Evolutionary conservation across 2,329 filamentous ascomycete species (phyloP).

Genomic region (Cryphonectria japonica): DNA sequence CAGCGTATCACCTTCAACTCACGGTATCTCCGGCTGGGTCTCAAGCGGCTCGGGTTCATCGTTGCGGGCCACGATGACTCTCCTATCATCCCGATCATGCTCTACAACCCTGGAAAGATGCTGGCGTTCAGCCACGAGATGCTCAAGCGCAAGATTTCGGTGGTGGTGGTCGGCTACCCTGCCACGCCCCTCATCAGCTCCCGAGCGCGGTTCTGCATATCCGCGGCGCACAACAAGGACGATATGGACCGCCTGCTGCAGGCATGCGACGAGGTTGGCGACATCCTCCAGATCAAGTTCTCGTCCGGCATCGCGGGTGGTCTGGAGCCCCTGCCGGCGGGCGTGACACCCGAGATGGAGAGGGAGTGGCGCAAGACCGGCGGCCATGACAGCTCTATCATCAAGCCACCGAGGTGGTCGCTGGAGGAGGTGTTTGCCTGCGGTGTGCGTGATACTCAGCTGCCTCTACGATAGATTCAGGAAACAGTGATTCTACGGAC

Average conservation of each 20-base stretch:
- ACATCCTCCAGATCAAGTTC: conserved; percentile 92
- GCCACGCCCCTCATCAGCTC: conserved; percentile 95
- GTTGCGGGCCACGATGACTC: conserved; percentile 98
- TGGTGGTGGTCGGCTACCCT: conserved; percentile 96
- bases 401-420: conserved; percentile 79
- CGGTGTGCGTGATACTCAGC: conserved; percentile 76
- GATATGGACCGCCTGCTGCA: conserved; percentile 88
- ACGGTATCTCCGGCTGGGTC: conserved; percentile 91
- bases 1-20: conserved; percentile 98
- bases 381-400: conserved; percentile 67
- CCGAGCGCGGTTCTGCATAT: conserved; percentile 93
- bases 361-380: conserved; percentile 65
- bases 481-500: conserved; percentile 26
- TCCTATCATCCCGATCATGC: conserved; percentile 89
- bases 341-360: conserved; percentile 72
- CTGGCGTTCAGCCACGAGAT: conserved; percentile 98
- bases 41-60: conserved; percentile 96
- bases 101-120: conserved; percentile 99
- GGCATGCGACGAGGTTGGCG: conserved; percentile 91
- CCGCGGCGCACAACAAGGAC: conserved; percentile 96
- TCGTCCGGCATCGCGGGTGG: conserved; percentile 95
- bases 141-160: conserved; percentile 95
- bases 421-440: conserved; percentile 79
- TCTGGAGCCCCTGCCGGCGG: conserved; percentile 74
- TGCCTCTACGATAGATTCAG: conserved; percentile 62